Base-by-base conservation (phyloP, 2,329 filamentous ascomycete species). In the Sarocladiaceae sp. region DNA sequence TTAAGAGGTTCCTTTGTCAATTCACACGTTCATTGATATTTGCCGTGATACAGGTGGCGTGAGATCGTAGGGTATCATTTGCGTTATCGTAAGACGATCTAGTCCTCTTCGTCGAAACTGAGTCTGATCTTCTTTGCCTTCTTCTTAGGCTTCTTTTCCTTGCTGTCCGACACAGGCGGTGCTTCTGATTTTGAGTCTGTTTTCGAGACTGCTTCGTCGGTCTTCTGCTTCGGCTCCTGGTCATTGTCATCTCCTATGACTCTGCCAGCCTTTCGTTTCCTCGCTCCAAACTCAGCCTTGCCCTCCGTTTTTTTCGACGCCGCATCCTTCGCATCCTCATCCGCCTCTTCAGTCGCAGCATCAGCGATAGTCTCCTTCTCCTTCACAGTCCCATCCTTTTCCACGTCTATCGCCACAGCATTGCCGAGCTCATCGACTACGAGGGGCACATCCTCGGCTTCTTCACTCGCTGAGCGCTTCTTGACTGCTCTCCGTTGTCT, bases 381-480 rank as follows among this genome's bases (percentile, higher is more conserved):
- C n/a, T 63, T 69, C n/a, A 75, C 67, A 3, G 56, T 62, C 7
- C 75, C 76, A 55, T 78, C 73, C 40, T 65, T 64, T 50, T 67
- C 70, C 4, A 78, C 64, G 17, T 78, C 56, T 60, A 82, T 58
- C 5, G n/a, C 47, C 26, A 86, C 78, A 26, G 85, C 77, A 52
- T 89, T 86, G 48, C 83, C 87, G 4, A 79, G 75, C 63, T 90
- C 88, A 58, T 93, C 81, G 3, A 94, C 82, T 50, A 90, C 83
- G 0, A 90, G 76, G 0, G 89, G 89, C 48, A 77, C 85, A 65
- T 93, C 88, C 59, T 93, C 88, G 12, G 86, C 87, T 55, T 90
- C 83, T 36, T 85, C 84, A 58, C 86, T 83, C 54, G 73, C 80
- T 15, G 79, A 81, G 31, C 76, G 77, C 68, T 73, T 79, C 70